Base-by-base conservation (phyloP, 2,329 filamentous ascomycete genomes). In the Claviceps sp. region DNA sequence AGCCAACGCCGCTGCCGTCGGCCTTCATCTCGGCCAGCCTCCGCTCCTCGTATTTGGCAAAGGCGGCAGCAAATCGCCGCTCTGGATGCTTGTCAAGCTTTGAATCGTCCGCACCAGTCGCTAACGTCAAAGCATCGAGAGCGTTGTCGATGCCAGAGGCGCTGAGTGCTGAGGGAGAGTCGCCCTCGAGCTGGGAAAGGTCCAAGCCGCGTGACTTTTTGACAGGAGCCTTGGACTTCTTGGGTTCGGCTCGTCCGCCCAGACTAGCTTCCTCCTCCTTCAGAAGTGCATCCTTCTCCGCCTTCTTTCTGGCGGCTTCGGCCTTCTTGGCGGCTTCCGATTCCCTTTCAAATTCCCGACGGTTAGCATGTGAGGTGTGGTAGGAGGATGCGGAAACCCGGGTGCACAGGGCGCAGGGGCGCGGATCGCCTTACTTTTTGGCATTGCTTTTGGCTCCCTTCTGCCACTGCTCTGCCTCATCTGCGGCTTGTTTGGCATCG, bases 71-170 rank as follows among this genome's bases (percentile, higher is more conserved):
- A 73, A 84, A 93, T 50, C 93, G 76, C 54, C 87, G 76, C 73
- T 96, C 89, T 0, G 93, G 90, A 65, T 97, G 90, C 50, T 82
- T 78, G 65, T 98, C 93, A 54, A 98, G 68, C 73, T 93, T 89
- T 54, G 78, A 70, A 19, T 75, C 70, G 49, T 77, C 74, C n/a
- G 73, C 66, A 42, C 73, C 68, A 26, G 68, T 69, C 16, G 77
- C 75, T 50, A 96, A 69, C 2, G 81, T 82, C 30, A 97, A 78
- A 3, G 89, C 89, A 61, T 96, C 90, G 48, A 97, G 80, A 0
- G 89, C 89, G 62, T 96, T 91, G 67, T 97, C 90, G 67, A 98
- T 95, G 62, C 89, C 89, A 0, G 85, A 78, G 3, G 89, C 90
- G 66, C 85, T 90, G 61, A 96, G 77, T 0, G 86, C 69, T 0